Evolutionary conservation across 2,329 filamentous ascomycete species (phyloP).

Genomic region (Penicillium brevicompactum): DNA sequence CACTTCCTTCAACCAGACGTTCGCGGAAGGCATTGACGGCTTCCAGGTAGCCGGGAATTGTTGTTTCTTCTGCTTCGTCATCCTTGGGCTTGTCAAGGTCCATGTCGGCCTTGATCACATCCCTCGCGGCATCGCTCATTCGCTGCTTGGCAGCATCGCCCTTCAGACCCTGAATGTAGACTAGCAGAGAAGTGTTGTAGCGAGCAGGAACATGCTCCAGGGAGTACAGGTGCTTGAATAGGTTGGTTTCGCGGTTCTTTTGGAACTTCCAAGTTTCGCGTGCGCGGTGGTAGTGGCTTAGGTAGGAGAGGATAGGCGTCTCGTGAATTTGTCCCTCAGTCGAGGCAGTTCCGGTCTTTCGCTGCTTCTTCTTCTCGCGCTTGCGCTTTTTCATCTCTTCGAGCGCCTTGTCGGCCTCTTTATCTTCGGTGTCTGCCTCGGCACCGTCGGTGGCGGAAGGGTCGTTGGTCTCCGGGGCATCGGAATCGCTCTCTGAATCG

Average conservation of each 20-base stretch:
- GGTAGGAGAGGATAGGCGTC: constrained; percentile 70
- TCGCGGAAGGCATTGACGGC: constrained; percentile 54
- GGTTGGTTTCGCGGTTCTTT: constrained; percentile 83
- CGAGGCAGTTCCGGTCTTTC: constrained; percentile 19
- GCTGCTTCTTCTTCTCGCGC: constrained; percentile 30
- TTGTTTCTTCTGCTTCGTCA: constrained; percentile 15
- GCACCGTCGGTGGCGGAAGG: constrained; percentile 14
- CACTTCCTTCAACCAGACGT: constrained; percentile 26
- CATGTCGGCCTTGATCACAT: constrained; percentile 53
- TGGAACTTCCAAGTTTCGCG: constrained; percentile 89
- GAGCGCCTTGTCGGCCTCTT: constrained; percentile 24
- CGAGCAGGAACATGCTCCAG: constrained; percentile 68
- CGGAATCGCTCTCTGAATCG: constrained; percentile 20
- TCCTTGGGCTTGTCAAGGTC: constrained; percentile 39
- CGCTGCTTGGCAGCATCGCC: constrained; percentile 68
- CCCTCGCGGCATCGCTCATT: constrained; percentile 66
- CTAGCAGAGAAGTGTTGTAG: constrained; percentile 69
- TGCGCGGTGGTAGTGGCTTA: constrained; percentile 72
- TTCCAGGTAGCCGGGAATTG: constrained; percentile 44
- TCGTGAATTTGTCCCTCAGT: constrained; percentile 28
- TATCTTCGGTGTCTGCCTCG: constrained; percentile 19
- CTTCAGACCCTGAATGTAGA: constrained; percentile 79
- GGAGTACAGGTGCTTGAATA: constrained; percentile 81
- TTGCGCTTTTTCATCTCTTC: constrained; percentile 36
- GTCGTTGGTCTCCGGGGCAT: constrained; percentile 9